Percentiles rank a stretch among this genome's conserved stretches.
Evolutionary conservation across 139 green algal genomes (phyloP).

Genomic region (Penium margaritaceum): DNA sequence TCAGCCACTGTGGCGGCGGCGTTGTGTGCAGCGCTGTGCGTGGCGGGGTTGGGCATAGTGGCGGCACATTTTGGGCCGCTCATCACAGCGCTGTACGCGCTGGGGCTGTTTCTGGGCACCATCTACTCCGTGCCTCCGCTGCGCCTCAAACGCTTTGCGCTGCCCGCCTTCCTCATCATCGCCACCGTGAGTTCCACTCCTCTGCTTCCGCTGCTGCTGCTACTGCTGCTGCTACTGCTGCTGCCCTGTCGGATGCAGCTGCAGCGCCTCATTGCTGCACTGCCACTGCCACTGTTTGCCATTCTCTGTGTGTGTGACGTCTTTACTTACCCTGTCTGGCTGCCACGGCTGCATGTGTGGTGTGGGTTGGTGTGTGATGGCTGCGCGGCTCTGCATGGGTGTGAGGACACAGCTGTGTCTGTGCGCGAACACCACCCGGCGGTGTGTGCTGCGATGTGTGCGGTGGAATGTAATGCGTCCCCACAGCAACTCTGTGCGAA

Average conservation of each 20-base stretch:
- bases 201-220: too few species aligned
- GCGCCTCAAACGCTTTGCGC: slow-evolving; percentile 82
- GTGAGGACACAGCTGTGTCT: neutral
- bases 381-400: too few species aligned
- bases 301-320: slow-evolving; percentile 83
- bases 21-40: slow-evolving; percentile 66
- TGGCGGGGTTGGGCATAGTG: slow-evolving; percentile 65
- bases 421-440: too few species aligned
- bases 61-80: slow-evolving; percentile 73
- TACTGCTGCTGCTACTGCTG: slow-evolving; percentile 82
- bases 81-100: slow-evolving; percentile 73
- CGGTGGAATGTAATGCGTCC: too few species aligned
- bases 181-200: slow-evolving; percentile 71
- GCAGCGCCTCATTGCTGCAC: slow-evolving; percentile 87
- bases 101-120: slow-evolving; percentile 87
- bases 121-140: slow-evolving; percentile 92
- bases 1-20: slow-evolving; percentile 36
- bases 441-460: too few species aligned
- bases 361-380: too few species aligned
- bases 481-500: too few species aligned
- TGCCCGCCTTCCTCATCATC: slow-evolving; percentile 95
- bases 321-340: neutral
- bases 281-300: slow-evolving; percentile 82
- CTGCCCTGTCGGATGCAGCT: slow-evolving; percentile 93
- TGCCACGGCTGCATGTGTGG: too few species aligned